Base-by-base conservation (phyloP, 768 basidiomycete species). In the Tulasnella sp. region DNA sequence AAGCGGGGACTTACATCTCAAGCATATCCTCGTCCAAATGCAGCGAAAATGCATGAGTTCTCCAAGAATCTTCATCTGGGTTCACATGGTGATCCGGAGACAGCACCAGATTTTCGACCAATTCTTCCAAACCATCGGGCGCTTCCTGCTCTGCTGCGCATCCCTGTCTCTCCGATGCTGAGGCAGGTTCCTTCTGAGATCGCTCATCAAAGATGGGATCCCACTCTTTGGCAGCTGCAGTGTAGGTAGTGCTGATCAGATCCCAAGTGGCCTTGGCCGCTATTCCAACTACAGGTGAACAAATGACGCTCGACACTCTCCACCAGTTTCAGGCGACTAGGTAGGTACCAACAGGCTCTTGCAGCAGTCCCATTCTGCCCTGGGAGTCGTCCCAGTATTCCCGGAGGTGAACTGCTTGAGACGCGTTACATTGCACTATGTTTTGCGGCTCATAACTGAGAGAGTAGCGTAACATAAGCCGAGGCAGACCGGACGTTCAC, bases 11-110 rank as follows among this genome's bases (percentile, higher is more conserved):
- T 67, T 39, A 76, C 75, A 69, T n/a, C 22, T 39, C 25, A 12
- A 76, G 45, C 67, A 68, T 76, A 11, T 37, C 9, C 42, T 76
- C 75, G 75, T 76, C 75, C 9, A 69, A 37, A 36, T 54, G 75
- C 14, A 38, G 34, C 8, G 64, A 36, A n/a, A 76, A 40, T 2
- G 40, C 39, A 29, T 76, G 75, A 17, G 29, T 34, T 19, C 49
- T 38, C 75, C 67, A 76, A 31, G 39, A 71, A 19, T 38, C 64
- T 29, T 76, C 75, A 36, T 76, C 67, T 17, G 37, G 39, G 38
- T 76, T 54, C 6, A 76, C 29, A 31, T 76, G 40, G n/a, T 49
- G 40, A 7, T 69, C 37, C 19, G 67, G 39, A 17, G 42, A 42
- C 22, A 42, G 19, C n/a, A 25, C 67, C 74, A 69, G 39, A 7